Evolutionary conservation across 2,329 filamentous ascomycete genomes (phyloP).

Genomic region (Penicillium expansum): DNA sequence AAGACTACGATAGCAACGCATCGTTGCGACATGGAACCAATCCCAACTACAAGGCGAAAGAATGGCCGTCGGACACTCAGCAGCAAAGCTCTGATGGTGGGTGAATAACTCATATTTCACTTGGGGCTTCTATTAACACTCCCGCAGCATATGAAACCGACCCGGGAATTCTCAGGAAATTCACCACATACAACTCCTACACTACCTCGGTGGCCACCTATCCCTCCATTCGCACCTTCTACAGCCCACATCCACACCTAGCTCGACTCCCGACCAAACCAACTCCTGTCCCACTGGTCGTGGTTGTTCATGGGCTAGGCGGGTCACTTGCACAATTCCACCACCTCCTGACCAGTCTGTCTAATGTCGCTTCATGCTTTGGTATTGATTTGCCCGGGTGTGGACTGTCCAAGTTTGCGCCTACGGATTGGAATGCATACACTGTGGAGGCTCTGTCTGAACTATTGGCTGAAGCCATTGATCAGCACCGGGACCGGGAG

Average conservation of each 20-base stretch:
- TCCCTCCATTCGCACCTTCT: constrained; percentile 76
- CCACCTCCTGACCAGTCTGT: constrained; percentile 73
- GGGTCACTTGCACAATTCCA: constrained; percentile 88
- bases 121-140: constrained; percentile 9
- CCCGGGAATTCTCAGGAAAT: constrained; percentile 73
- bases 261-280: constrained; percentile 73
- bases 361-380: constrained; percentile 78
- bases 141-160: constrained; percentile 54
- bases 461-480: constrained; percentile 71
- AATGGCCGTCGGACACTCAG: constrained; percentile 24
- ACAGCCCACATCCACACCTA: constrained; percentile 76
- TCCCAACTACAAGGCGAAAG: constrained; percentile 16
- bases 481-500: constrained; percentile 65
- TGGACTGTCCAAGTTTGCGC: constrained; percentile 72
- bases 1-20: constrained; percentile 36
- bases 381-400: constrained; percentile 90
- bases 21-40: constrained; percentile 32
- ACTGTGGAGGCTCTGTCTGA: constrained; percentile 71
- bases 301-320: constrained; percentile 92
- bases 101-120: constrained; percentile 7
- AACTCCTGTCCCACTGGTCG: constrained; percentile 73
- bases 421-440: constrained; percentile 73
- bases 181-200: constrained; percentile 70
- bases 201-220: constrained; percentile 70
- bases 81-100: constrained; percentile 33